Evolutionary conservation across 106 monocot genomes (phyloP), one percentile per base, ranked within the genome.

Genomic region (Phalaenopsis aphrodite): DNA sequence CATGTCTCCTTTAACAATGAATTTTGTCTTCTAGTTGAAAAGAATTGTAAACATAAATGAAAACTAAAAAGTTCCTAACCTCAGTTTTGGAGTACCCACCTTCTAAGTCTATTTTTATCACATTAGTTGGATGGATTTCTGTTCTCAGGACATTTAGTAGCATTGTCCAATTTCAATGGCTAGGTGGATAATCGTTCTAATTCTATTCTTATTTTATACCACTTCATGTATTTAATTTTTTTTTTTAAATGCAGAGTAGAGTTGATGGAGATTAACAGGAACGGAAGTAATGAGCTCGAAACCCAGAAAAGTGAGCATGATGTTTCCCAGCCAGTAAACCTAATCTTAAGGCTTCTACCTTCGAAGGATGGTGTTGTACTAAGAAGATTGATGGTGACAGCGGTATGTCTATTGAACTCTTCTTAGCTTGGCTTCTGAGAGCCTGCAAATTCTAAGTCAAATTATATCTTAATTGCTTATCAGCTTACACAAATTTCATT

Each of bases 281-380:
- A 61, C 4, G 30, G 39, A 46, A 46, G 19, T 47, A 76, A 78
- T 9, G 30, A 43, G 38, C 49, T 58, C 75, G 77, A 30, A 47
- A 10, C 38, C 72, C 75, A 36, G 0, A 77, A 55, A 78, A 69
- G 56, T 68, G 46, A 39, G 65, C 55, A 58, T 21, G 85, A 73
- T 39, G 56, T 78, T 10, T 83, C 78, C 84, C 83, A 84, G 41
- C 71, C 81, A 56, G 83, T 83, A 49, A 81, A 85, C 41, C 67
- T 85, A 41, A 79, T 89, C 19, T 83, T 90, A 75, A 84, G 77
- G 85, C 88, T 96, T 85, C 84, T 96, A 56, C 15, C 87, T 58
- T 90, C 93, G n/a, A 89, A 88, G 56, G 78, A 96, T 76, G 93
- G 93, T 64, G 79, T 58, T 83, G 93, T 96, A 39, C 64, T 96